Evolutionary conservation across 2,329 filamentous ascomycete genomes (phyloP), one percentile per base, ranked within the genome.

Genomic region (Clarireedia homoeocarpa): DNA sequence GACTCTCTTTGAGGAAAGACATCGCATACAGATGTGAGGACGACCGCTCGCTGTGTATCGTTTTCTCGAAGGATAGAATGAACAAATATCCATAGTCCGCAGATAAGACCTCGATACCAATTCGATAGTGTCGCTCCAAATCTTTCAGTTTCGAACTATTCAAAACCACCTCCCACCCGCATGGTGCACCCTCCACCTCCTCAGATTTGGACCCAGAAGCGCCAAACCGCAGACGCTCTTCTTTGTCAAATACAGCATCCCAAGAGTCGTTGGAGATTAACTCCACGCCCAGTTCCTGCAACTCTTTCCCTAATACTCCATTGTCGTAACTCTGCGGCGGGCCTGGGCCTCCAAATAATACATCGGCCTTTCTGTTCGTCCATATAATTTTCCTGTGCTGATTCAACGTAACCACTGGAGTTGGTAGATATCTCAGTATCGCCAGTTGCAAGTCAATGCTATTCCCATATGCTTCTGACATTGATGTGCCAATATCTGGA

Each of bases 331-430:
- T 46, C 34, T 50, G 50, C 24, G 44, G 47, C 14, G 58, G 50
- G 47, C 62, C 58, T 9, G 17, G 23, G 40, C 27, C 48, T 12
- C 50, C 56, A 9, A 65, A 53, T 6, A 60, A 30, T 34, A 26
- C 45, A 20, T 55, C 53, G 10, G 57, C 61, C 24, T 58, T 59
- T 10, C 48, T 42, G 54, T 63, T 65, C 27, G 56, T 50, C 53
- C 60, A 61, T n/a, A 62, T 38, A 5, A 50, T 23, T 15, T 45
- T 59, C 23, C 55, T 52, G 15, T 47, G 17, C n/a, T 58, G 52
- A 14, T 62, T 61, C 6, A 65, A 47, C 9, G 62, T 58, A 9
- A 65, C 39, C 17, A 63, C 56, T 6, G 62, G 62, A 3, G 59
- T 61, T 10, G 60, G 63, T 3, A 64, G 40, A 24, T 57, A 36